Evolutionary conservation across 768 basidiomycete genomes (phyloP).

Genomic region (Mycena capillaripes): DNA sequence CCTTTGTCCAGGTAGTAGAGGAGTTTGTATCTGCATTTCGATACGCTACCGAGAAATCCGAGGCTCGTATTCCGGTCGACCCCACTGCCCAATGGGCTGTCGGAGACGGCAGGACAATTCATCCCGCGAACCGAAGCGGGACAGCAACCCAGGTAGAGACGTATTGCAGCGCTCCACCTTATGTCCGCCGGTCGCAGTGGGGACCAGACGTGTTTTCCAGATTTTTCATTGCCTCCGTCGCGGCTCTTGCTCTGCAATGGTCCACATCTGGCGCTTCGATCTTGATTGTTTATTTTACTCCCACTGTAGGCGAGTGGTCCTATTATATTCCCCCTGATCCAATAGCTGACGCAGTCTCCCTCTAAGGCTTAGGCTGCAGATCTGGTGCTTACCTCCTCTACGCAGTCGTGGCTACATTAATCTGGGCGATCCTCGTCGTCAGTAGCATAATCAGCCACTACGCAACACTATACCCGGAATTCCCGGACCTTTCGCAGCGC

Average conservation of each 20-base stretch:
- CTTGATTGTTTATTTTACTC: constrained; percentile 45
- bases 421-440: constrained; percentile 47
- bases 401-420: constrained; percentile 42
- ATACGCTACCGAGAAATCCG: constrained; percentile 31
- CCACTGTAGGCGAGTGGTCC: constrained; percentile 40
- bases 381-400: constrained; percentile 49
- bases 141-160: constrained; percentile 32
- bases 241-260: constrained; percentile 50
- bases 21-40: constrained; percentile 26
- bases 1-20: constrained; percentile 36
- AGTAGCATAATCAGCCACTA: constrained; percentile 44
- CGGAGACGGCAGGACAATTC: neutral
- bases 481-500: constrained; percentile 2
- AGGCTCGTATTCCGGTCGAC: constrained; percentile 25
- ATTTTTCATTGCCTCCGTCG: constrained; percentile 46
- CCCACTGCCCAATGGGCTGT: constrained; percentile 11
- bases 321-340: neutral
- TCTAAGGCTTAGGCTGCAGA: constrained; percentile 47
- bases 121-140: constrained; percentile 8
- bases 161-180: constrained; percentile 38
- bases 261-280: constrained; percentile 46
- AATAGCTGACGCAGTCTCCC: too few relatives aligned
- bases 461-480: constrained; percentile 8
- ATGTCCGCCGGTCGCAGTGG: constrained; percentile 31
- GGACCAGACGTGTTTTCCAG: constrained; percentile 41